Base-by-base conservation (phyloP, 768 basidiomycete genomes). In the Gloeopeniophorella convolvens region DNA sequence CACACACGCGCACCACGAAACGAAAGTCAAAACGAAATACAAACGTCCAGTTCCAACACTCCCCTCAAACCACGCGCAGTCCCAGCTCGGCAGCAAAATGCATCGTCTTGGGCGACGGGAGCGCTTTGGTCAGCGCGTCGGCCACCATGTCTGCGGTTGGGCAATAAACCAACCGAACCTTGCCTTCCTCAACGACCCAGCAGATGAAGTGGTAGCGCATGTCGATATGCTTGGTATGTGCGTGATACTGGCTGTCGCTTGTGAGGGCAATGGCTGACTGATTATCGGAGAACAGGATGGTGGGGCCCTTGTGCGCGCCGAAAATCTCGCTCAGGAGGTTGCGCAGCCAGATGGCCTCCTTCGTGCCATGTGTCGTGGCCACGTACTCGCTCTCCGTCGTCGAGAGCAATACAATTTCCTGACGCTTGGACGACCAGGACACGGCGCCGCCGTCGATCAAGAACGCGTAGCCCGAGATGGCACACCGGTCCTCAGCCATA, bases 351-450 rank as follows among this genome's bases (percentile, higher is more conserved):
- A 62, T 28, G 4, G 66, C 60, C 35, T 71, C 66, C 46, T 62
- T 58, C 16, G 60, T 54, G 5, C 69, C 65, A 34, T 62, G 51
- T 1, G 59, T 58, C 2, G 65, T 64, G 9, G 70, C 63, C 28
- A 72, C 64, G 52, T 66, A 72, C 53, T 74, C 68, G 24, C 69
- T 67, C 56, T 74, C 71, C 3, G 65, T 67, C 0, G 66, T 70
- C 6, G 70, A 73, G 4, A 66, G 55, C 0, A 71, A 62, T 15
- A 74, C 69, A 37, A 68, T 58, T 0, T 60, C 12, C 59, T 78
- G 76, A 12, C 65, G 59, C 32, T 63, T 61, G 28, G 65, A 68
- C 7, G 34, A 46, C 73, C 73, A 76, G 16, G 52, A 59, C 7
- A 76, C 59, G 1, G 66, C 62, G 10, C 68, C 70, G 4, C 56